Evolutionary conservation across 2,329 filamentous ascomycete species (phyloP).

Genomic region (Pseudofabraea citricarpa): DNA sequence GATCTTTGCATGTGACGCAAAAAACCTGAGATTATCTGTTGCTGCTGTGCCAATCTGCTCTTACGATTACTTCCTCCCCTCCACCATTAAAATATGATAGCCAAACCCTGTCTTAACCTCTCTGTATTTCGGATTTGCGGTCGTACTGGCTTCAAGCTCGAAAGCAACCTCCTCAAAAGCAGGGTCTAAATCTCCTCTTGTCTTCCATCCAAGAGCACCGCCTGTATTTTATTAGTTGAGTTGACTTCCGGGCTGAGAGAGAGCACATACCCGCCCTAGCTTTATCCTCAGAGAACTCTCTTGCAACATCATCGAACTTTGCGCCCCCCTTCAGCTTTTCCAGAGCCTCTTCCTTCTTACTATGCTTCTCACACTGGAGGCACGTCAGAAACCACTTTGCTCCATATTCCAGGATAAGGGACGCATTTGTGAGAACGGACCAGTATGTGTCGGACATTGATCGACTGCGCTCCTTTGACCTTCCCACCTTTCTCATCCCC

Average conservation of each 20-base stretch:
- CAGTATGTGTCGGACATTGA: conserved; percentile 69
- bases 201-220: conserved; percentile 69
- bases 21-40: too few species aligned
- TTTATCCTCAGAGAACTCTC: conserved; percentile 73
- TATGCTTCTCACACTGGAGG: conserved; percentile 64
- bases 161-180: conserved; percentile 72
- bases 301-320: conserved; percentile 72
- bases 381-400: conserved; percentile 9
- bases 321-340: conserved; percentile 60
- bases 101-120: conserved; percentile 72
- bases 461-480: conserved; percentile 58
- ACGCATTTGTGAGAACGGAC: conserved; percentile 11
- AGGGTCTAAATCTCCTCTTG: conserved; percentile 59
- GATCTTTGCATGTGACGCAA: too few species aligned
- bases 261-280: conserved; percentile 52
- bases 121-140: conserved; percentile 57
- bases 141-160: conserved; percentile 61
- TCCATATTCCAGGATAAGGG: not conserved
- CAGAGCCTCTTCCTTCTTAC: conserved; percentile 73
- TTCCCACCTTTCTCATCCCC: conserved; percentile 32
- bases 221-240: conserved; percentile 37
- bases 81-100: conserved; percentile 77
- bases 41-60: too few species aligned
- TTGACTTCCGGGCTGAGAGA: conserved; percentile 6
- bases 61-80: conserved; percentile 29